A percentile compares a stretch with the other conserved stretches of the same genome.
Evolutionary conservation across 345 rosid genomes (phyloP).

Genomic region (Brassica incana): DNA sequence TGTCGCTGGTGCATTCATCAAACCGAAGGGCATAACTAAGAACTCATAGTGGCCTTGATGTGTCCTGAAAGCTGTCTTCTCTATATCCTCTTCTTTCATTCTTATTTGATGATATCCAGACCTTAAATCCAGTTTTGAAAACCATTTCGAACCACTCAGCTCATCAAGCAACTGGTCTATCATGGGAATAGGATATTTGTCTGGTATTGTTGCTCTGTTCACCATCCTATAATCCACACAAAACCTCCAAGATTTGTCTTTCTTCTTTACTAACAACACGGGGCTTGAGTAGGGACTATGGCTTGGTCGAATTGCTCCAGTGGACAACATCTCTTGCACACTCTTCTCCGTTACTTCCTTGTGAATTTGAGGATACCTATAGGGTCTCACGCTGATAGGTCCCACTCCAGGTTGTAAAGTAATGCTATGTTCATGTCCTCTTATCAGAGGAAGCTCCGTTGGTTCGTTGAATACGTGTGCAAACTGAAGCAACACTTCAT

Average conservation of each 20-base stretch:
- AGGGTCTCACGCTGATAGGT: too few relatives aligned
- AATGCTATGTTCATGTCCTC: too few relatives aligned
- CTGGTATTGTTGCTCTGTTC: background rate
- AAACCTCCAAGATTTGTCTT: background rate
- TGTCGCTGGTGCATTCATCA: background rate
- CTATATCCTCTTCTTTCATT: background rate
- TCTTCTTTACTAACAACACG: background rate
- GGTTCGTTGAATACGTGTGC: background rate
- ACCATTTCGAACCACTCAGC: background rate
- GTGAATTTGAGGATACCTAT: too few relatives aligned
- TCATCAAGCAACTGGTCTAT: background rate
- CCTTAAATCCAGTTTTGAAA: background rate
- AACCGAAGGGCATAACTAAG: background rate
- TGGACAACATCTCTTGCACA: too few relatives aligned
- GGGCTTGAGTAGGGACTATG: background rate
- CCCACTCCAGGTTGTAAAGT: too few relatives aligned
- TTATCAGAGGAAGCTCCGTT: too few relatives aligned
- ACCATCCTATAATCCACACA: background rate
- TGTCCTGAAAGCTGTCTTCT: background rate
- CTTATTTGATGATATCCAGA: background rate
- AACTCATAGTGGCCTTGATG: background rate
- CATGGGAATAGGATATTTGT: background rate
- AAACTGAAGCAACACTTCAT: background rate
- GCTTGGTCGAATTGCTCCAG: too few relatives aligned
- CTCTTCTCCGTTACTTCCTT: too few relatives aligned